phyloP scores from a whole-genome alignment of 2,329 filamentous ascomycete genomes.

The Colletotrichum sp. region DNA sequence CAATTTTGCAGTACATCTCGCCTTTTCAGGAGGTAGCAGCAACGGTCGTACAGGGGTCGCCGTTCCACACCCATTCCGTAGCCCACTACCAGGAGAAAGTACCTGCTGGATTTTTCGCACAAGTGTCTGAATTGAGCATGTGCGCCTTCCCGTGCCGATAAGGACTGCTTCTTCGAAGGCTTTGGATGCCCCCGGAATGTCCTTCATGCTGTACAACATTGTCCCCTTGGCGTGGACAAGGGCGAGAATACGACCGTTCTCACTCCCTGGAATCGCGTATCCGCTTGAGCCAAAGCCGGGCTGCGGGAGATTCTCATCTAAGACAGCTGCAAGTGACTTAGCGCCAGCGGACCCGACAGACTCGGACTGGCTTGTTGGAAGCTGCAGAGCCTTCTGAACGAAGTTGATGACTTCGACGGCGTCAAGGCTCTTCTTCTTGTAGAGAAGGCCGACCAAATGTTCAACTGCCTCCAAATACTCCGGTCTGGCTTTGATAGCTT shows the following conservation, averaged over 20 bases:
- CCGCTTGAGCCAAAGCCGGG: slow-evolving; percentile 66
- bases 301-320: slow-evolving; percentile 23
- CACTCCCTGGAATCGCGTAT: slow-evolving; percentile 81
- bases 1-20: slow-evolving; percentile 79
- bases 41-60: slow-evolving; percentile 56
- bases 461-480: slow-evolving; percentile 95
- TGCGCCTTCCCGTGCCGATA: slow-evolving; percentile 78
- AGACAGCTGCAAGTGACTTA: background rate
- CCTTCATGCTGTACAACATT: slow-evolving; percentile 89
- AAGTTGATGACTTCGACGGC: slow-evolving; percentile 87
- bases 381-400: slow-evolving; percentile 74
- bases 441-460: slow-evolving; percentile 88
- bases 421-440: slow-evolving; percentile 81
- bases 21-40: slow-evolving; percentile 81
- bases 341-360: slow-evolving; percentile 41
- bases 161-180: slow-evolving; percentile 96
- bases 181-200: slow-evolving; percentile 79
- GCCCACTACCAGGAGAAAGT: slow-evolving; percentile 52
- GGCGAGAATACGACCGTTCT: slow-evolving; percentile 93
- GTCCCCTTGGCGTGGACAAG: slow-evolving; percentile 98
- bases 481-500: slow-evolving; percentile 82
- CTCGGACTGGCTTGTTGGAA: background rate
- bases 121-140: slow-evolving; percentile 75
- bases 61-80: slow-evolving; percentile 30
- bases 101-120: slow-evolving; percentile 79